Conservation (phyloP, 2,329 filamentous ascomycete genomes). For the Hypoxylon sp. region DNA sequence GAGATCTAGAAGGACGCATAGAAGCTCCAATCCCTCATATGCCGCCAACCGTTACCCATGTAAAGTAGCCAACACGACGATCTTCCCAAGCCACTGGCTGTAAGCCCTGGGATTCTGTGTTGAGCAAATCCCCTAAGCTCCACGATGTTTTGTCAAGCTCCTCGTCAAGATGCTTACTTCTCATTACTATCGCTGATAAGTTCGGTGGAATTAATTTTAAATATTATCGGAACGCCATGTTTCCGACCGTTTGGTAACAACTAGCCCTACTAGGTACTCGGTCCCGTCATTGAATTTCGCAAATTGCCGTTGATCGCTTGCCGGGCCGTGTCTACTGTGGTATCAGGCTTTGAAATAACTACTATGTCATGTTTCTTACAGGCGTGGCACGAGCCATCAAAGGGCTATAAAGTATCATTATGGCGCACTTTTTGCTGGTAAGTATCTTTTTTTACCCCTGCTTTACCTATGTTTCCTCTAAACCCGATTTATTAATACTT, state of each 20-base stretch:
- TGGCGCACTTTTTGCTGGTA: no score
- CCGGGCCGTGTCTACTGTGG: conserved; percentile 19
- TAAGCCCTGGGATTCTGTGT: neutral
- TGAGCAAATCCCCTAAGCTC: neutral
- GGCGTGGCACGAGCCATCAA: no score
- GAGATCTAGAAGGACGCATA: conserved; percentile 47
- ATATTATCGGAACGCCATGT: conserved; percentile 41
- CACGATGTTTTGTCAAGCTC: neutral
- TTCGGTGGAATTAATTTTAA: conserved; percentile 18
- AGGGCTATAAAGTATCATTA: no score
- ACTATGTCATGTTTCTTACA: no score
- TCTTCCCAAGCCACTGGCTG: conserved; percentile 34
- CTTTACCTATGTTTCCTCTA: no score
- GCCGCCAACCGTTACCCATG: conserved; percentile 35
- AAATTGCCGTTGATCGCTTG: conserved; percentile 29
- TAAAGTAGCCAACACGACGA: conserved; percentile 27
- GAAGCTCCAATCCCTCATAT: conserved; percentile 37
- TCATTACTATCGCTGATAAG: conserved; percentile 21
- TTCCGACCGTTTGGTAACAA: conserved; percentile 42
- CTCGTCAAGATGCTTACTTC: conserved; percentile 24
- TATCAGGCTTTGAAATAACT: no score
- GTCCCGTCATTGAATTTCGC: conserved; percentile 23
- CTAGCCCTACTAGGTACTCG: conserved; percentile 30
- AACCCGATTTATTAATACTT: no score
- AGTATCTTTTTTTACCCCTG: no score